phyloP scores from a whole-genome alignment of 768 basidiomycete species.

The Boletus rubroflammeus region DNA sequence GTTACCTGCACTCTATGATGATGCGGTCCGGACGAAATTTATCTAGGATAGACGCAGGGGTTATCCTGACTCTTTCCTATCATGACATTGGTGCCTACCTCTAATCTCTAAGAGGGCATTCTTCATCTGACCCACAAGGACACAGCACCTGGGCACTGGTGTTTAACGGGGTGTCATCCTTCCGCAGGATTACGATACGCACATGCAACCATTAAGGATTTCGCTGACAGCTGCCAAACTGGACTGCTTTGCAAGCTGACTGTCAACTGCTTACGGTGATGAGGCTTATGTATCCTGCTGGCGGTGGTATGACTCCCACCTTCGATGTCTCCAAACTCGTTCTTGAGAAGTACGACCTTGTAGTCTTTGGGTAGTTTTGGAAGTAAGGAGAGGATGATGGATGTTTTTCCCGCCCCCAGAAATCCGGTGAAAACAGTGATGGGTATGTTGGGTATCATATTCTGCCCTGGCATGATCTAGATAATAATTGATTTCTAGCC shows the following conservation, averaged over 20 bases:
- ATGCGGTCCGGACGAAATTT: conserved; percentile 85
- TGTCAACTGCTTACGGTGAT: conserved; percentile 62
- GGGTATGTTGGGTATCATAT: conserved; percentile 51
- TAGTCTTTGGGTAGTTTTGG: conserved; percentile 81
- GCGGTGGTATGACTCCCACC: conserved; percentile 39
- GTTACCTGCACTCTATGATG: conserved; percentile 92
- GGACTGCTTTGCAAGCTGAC: conserved; percentile 82
- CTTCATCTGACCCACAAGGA: conserved; percentile 93
- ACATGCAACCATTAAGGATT: conserved; percentile 97
- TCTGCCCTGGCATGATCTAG: conserved; percentile 8
- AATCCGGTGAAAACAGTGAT: conserved; percentile 97
- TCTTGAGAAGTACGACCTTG: conserved; percentile 88
- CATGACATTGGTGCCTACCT: conserved; percentile 40
- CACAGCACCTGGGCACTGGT: conserved; percentile 65
- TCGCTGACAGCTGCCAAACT: conserved; percentile 85
- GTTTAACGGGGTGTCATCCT: neutral
- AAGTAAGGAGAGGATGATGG: conserved; percentile 78
- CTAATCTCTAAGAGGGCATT: conserved; percentile 84
- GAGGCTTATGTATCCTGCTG: neutral
- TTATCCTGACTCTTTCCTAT: neutral
- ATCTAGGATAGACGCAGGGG: conserved; percentile 42
- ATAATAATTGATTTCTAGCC: neutral
- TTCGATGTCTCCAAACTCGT: conserved; percentile 94
- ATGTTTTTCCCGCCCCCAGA: conserved; percentile 78
- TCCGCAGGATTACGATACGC: conserved; percentile 13